Conservation (phyloP, 1,139 yeast genomes). For the Pichia sp. region DNA sequence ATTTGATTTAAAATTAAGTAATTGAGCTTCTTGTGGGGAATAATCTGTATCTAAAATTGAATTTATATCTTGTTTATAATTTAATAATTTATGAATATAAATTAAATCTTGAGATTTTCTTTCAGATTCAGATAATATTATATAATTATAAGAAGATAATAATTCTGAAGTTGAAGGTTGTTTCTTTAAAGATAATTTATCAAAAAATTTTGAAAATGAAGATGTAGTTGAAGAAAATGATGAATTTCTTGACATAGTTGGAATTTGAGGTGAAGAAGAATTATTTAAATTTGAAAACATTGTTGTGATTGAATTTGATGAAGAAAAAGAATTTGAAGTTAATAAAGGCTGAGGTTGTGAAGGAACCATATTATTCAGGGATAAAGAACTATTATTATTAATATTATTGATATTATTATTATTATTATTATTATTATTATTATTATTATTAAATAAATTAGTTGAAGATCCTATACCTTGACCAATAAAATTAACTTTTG, state of each 20-base stretch:
- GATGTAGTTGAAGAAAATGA: background rate
- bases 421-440: background rate
- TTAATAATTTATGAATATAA: constrained; percentile 12
- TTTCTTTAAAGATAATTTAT: constrained; percentile 6
- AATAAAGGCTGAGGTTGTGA: constrained; percentile 4
- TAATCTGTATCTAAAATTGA: constrained; percentile 11
- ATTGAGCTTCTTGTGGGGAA: constrained; percentile 11
- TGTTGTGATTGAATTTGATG: background rate
- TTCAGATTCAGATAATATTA: constrained; percentile 6
- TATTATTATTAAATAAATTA: constrained; percentile 1
- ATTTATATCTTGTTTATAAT: constrained; percentile 14
- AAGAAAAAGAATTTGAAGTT: background rate
- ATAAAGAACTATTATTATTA: background rate
- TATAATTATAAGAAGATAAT: background rate
- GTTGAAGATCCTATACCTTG: constrained; percentile 11
- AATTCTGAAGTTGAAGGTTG: background rate
- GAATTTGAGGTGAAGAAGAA: background rate
- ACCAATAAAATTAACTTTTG: constrained; percentile 7
- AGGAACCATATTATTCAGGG: background rate
- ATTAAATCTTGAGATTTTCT: constrained; percentile 10
- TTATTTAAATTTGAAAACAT: background rate
- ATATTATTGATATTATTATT: background rate
- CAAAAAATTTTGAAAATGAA: constrained; percentile 10
- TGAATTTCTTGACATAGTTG: too few relatives aligned
- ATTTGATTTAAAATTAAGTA: constrained; percentile 10